A percentile compares a stretch with the other conserved stretches of the same genome.
These are phyloP conservation scores for Citrullus mucosospermus DNA, from an alignment of 306 rosid genomes.

Conservation along the genomic window DNA sequence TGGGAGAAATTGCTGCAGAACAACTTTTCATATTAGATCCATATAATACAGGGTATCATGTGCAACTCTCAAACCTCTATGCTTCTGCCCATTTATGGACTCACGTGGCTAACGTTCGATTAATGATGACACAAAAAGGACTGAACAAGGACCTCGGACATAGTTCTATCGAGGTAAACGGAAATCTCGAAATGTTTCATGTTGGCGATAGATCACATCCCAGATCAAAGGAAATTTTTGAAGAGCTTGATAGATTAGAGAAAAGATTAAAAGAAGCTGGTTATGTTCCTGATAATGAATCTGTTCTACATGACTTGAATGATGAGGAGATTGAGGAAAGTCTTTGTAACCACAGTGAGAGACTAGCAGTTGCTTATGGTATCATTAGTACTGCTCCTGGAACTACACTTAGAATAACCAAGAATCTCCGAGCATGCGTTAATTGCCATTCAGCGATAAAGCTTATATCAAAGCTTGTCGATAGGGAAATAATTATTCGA, in stretches of 20 bases:
- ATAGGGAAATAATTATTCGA: slow-evolving; percentile 8
- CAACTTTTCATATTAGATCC: slow-evolving; percentile 12
- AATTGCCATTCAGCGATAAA: slow-evolving; percentile 4
- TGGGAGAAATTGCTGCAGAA: slow-evolving; percentile 12
- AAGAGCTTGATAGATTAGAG: slow-evolving; percentile 10
- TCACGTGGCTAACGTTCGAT: slow-evolving; percentile 6
- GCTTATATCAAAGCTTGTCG: slow-evolving; percentile 10
- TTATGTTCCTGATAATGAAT: neutral
- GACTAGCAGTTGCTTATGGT: slow-evolving; percentile 9
- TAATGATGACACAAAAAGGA: slow-evolving; percentile 10
- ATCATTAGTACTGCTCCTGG: slow-evolving; percentile 8
- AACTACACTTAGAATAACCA: slow-evolving; percentile 6
- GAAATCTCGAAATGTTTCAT: neutral
- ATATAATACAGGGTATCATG: slow-evolving; percentile 8
- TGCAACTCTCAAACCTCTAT: slow-evolving; percentile 13
- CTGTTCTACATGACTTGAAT: slow-evolving; percentile 8
- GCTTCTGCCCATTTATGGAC: slow-evolving; percentile 7
- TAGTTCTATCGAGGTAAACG: slow-evolving; percentile 12
- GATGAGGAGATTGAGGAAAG: slow-evolving; percentile 9
- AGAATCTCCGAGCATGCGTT: slow-evolving; percentile 4
- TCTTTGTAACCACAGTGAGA: slow-evolving; percentile 10
- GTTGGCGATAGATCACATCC: slow-evolving; percentile 10
- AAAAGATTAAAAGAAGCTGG: slow-evolving; percentile 8
- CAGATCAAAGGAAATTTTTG: neutral
- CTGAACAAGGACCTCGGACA: slow-evolving; percentile 9